Evolutionary conservation across 2,329 filamentous ascomycete genomes (phyloP), one percentile per base, ranked within the genome.

Genomic region (Calonectria multiphialidica): DNA sequence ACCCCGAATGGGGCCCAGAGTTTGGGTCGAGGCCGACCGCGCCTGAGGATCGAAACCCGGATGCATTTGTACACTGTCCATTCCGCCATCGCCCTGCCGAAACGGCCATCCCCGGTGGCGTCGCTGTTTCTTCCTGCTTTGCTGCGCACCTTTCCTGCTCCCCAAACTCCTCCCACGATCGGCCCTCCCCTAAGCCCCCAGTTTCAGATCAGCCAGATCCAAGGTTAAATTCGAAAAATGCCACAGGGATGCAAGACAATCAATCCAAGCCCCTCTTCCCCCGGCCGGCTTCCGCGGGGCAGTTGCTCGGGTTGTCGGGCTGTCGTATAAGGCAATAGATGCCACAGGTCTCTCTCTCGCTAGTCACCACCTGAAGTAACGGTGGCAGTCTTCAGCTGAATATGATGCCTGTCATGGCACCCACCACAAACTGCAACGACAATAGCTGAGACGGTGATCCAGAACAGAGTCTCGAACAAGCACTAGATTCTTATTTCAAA

Each of bases 91-190:
- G 16, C 53, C 18, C 21, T 40, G 35, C 7, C 53, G 2, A 59
- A 59, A 59, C 53, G 53, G 53, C 53, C 21, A 59, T 59, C 53
- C 21, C 53, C 53, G 53, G 53, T 59, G 53, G 53, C 35, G 53
- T 40, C 53, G 13, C 33, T 59, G 6, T 28, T 59, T 59, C 21
- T 59, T 40, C 5, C 53, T 25, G 21, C 21, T 28, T 18, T n/a
- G n/a, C n/a, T 28, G 10, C 18, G 49, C 25, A 33, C 30, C 28
- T 30, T 5, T 30, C n/a, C 23, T 16, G 49, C 49, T 53, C 25
- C 28, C 33, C 49, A 23, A 30, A 18, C 49, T n/a, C 33, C 13
- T 40, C 33, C 44, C 53, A 25, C 15, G 13, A 18, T 28, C 53
- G 33, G 53, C 13, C 13, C 53, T 59, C 21, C 16, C 8, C 23